Conservation (phyloP, 2,329 filamentous ascomycete genomes). For the Stemphylium lycopersici region DNA sequence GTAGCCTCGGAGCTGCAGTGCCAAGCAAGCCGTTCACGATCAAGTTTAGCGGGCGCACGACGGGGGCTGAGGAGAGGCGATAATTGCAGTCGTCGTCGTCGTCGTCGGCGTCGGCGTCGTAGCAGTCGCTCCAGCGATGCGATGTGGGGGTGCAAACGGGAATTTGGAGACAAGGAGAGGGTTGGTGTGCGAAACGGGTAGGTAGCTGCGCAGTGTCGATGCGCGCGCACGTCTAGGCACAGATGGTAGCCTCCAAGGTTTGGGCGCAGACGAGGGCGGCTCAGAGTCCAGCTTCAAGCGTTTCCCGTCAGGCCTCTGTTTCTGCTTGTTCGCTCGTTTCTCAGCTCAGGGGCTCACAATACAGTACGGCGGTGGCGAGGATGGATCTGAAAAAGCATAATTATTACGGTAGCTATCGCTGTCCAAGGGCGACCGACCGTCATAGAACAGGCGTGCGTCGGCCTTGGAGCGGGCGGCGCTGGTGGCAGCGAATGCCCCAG, state of each 20-base stretch:
- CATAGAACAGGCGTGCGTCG: background rate
- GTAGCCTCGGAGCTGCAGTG: conserved; percentile 24
- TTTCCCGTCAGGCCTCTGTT: background rate
- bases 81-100: background rate
- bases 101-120: background rate
- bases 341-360: no score
- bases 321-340: background rate
- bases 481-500: background rate
- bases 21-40: conserved; percentile 26
- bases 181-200: conserved; percentile 27
- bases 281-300: background rate
- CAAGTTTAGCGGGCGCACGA: conserved; percentile 5
- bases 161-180: conserved; percentile 16
- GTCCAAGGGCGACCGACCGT: background rate
- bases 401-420: background rate
- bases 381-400: background rate
- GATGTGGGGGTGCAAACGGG: conserved; percentile 8
- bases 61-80: conserved; percentile 1
- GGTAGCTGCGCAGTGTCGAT: conserved; percentile 21
- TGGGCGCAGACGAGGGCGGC: background rate
- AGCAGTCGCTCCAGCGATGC: conserved; percentile 12
- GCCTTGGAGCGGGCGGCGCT: background rate
- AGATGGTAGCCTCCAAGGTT: conserved; percentile 7
- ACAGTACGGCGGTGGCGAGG: no score
- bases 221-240: conserved; percentile 19